Conservation (phyloP, 2,329 filamentous ascomycete genomes). For the Aspergillus bombycis region DNA sequence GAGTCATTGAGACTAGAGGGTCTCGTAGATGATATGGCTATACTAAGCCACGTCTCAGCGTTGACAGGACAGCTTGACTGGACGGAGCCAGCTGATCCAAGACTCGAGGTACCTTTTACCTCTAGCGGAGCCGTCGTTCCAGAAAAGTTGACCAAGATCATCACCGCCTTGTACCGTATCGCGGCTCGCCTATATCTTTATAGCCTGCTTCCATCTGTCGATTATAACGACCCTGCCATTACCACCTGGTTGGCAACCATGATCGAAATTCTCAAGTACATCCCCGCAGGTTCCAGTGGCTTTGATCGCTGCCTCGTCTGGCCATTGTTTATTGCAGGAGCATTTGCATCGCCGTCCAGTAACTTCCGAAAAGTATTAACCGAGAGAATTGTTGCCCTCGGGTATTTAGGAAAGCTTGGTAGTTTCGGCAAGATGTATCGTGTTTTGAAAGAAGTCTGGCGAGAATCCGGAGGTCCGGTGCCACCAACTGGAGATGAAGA, state of each 20-base stretch:
- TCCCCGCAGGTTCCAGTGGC: slow-evolving; percentile 76
- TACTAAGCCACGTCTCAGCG: slow-evolving; percentile 86
- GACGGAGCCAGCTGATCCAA: slow-evolving; percentile 64
- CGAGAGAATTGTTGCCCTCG: slow-evolving; percentile 72
- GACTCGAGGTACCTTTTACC: slow-evolving; percentile 60
- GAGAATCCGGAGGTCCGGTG: slow-evolving; percentile 65
- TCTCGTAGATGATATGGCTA: slow-evolving; percentile 70
- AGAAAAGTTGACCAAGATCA: slow-evolving; percentile 81
- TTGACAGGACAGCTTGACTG: slow-evolving; percentile 81
- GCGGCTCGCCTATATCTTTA: slow-evolving; percentile 93
- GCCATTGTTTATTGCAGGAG: slow-evolving; percentile 87
- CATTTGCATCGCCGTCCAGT: slow-evolving; percentile 71
- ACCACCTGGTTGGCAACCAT: slow-evolving; percentile 77
- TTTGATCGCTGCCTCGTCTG: slow-evolving; percentile 90
- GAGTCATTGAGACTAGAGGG: slow-evolving; percentile 81
- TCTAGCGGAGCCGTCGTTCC: slow-evolving; percentile 73
- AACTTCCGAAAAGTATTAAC: slow-evolving; percentile 76
- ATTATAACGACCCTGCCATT: slow-evolving; percentile 71
- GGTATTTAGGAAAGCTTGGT: slow-evolving; percentile 75
- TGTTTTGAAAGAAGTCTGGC: slow-evolving; percentile 81
- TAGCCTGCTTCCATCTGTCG: slow-evolving; percentile 86
- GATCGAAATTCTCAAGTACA: slow-evolving; percentile 73
- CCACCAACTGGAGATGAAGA: neutral
- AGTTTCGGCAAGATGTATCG: slow-evolving; percentile 81
- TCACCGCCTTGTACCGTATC: slow-evolving; percentile 85